phyloP scores from a whole-genome alignment of 768 basidiomycete genomes.

The Lactifluus hygrophoroides region DNA sequence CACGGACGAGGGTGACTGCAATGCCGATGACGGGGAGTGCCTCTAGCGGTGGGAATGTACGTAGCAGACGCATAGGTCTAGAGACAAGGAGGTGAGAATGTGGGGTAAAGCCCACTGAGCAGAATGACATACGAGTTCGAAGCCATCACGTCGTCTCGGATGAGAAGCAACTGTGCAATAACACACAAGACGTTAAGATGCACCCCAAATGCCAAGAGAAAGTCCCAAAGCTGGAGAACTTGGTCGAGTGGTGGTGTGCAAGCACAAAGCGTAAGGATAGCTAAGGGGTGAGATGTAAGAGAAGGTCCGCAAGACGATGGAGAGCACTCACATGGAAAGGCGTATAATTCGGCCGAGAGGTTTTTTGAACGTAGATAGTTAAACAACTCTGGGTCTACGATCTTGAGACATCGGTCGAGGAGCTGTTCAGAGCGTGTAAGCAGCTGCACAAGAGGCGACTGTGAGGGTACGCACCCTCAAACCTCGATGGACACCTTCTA shows the following conservation, averaged over 20 bases:
- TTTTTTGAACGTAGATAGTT: slow-evolving; percentile 79
- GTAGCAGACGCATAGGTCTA: slow-evolving; percentile 90
- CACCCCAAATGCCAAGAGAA: slow-evolving; percentile 91
- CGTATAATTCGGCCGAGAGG: slow-evolving; percentile 92
- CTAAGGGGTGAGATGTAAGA: slow-evolving; percentile 32
- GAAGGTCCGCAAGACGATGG: background rate
- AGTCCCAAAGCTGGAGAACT: slow-evolving; percentile 95
- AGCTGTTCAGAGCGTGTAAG: slow-evolving; percentile 43
- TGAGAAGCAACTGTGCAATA: slow-evolving; percentile 87
- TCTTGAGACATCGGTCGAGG: slow-evolving; percentile 83
- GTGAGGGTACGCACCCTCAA: slow-evolving; percentile 57
- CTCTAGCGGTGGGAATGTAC: slow-evolving; percentile 89
- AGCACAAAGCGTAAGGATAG: slow-evolving; percentile 90
- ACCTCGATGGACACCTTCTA: slow-evolving; percentile 93
- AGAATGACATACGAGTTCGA: slow-evolving; percentile 61
- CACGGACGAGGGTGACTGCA: slow-evolving; percentile 88
- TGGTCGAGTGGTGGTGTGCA: slow-evolving; percentile 95
- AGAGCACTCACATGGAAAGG: slow-evolving; percentile 77
- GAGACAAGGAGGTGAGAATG: background rate
- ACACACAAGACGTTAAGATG: slow-evolving; percentile 96
- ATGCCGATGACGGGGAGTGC: slow-evolving; percentile 84
- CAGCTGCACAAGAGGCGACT: background rate
- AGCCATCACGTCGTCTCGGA: slow-evolving; percentile 83
- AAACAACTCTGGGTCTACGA: slow-evolving; percentile 84
- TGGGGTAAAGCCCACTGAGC: background rate